Percentiles rank a stretch among this genome's conserved stretches.
phyloP scores from a whole-genome alignment of 2,329 filamentous ascomycete genomes.

The Colletotrichum siamense region DNA sequence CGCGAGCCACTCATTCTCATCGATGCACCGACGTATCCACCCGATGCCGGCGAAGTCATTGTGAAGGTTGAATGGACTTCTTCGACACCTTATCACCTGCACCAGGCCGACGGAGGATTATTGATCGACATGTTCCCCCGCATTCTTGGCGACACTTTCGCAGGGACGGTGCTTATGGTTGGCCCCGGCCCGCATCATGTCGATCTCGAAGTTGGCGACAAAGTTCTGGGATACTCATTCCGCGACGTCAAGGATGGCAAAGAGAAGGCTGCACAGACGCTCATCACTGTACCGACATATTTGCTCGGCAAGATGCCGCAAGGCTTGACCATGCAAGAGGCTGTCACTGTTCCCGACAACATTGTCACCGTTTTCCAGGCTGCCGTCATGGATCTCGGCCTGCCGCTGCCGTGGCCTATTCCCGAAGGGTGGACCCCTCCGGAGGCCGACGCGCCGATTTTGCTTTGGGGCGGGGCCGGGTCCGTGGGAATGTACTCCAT shows the following conservation, averaged over 20 bases:
- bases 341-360: constrained; percentile 61
- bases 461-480: constrained; percentile 59
- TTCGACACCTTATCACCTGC: constrained; percentile 66
- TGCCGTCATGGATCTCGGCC: constrained; percentile 50
- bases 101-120: constrained; percentile 65
- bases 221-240: constrained; percentile 61
- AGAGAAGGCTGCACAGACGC: constrained; percentile 62
- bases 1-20: constrained; percentile 28
- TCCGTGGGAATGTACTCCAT: constrained; percentile 57
- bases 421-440: constrained; percentile 43
- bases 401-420: constrained; percentile 64
- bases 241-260: constrained; percentile 44
- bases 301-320: constrained; percentile 51
- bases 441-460: constrained; percentile 41
- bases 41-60: constrained; percentile 52
- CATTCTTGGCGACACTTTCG: constrained; percentile 55
- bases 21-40: constrained; percentile 32
- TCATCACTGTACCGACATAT: constrained; percentile 55
- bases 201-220: constrained; percentile 55
- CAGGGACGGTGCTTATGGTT: constrained; percentile 57
- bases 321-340: constrained; percentile 46
- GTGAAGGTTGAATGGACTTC: constrained; percentile 63
- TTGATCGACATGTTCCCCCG: constrained; percentile 53
- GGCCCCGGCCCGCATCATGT: constrained; percentile 38
- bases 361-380: constrained; percentile 65